Evolutionary conservation across 495 filamentous ascomycete species (phyloP).

Genomic region (Aspergillus affinis): DNA sequence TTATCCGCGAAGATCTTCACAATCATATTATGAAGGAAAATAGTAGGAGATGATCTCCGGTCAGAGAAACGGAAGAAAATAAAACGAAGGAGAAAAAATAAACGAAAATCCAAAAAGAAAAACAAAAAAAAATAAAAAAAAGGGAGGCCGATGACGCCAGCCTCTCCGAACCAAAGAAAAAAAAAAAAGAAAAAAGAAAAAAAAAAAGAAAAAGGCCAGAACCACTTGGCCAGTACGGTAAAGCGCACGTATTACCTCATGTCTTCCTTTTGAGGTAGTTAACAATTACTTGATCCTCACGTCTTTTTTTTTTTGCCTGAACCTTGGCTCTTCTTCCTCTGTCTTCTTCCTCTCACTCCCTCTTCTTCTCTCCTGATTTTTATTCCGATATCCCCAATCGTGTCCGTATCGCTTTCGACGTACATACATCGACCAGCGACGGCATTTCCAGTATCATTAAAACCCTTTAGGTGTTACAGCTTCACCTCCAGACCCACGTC

Average conservation of each 20-base stretch:
- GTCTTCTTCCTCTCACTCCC: neutral
- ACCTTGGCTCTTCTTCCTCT: neutral
- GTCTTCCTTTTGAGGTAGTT: too few species aligned
- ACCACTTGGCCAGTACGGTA: slow-evolving; percentile 9
- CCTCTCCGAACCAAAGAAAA: neutral
- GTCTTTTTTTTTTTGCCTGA: neutral
- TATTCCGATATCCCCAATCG: neutral
- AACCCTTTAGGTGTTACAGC: neutral
- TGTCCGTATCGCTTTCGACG: too few species aligned
- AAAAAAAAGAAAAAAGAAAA: neutral
- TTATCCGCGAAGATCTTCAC: neutral
- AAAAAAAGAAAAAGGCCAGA: slow-evolving; percentile 7
- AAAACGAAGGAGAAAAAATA: neutral
- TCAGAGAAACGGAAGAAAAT: slow-evolving; percentile 5
- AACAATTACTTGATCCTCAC: too few species aligned
- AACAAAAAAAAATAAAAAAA: neutral
- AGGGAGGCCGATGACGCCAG: slow-evolving; percentile 11
- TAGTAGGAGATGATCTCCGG: too few species aligned
- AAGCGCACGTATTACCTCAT: neutral
- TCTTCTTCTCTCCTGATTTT: neutral
- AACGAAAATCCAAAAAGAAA: neutral
- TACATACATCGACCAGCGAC: too few species aligned
- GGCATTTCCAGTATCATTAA: neutral
- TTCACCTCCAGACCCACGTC: neutral
- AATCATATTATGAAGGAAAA: too few species aligned